Conservation (phyloP, 352 stramenopile species). For the Phytophthora cryptogea region DNA sequence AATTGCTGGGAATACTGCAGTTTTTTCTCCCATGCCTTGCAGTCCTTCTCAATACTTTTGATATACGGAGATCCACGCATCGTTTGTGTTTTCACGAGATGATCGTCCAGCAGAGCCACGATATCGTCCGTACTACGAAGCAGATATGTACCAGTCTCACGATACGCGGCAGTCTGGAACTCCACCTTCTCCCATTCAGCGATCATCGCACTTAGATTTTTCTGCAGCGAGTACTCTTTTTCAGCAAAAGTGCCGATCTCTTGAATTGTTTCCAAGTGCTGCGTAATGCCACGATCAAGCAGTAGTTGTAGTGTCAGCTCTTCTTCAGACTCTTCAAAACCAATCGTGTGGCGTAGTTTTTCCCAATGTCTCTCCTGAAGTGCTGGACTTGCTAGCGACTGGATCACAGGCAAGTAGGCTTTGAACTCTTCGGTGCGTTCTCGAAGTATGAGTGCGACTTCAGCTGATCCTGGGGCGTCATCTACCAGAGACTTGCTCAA, state of each 20-base stretch:
- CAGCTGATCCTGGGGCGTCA: constrained; percentile 83
- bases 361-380: constrained; percentile 94
- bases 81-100: constrained; percentile 95
- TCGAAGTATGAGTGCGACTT: constrained; percentile 86
- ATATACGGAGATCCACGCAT: constrained; percentile 96
- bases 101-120: constrained; percentile 92
- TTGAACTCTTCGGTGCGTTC: constrained; percentile 93
- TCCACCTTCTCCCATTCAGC: constrained; percentile 94
- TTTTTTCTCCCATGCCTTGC: constrained; percentile 90
- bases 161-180: constrained; percentile 93
- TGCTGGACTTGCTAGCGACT: constrained; percentile 90
- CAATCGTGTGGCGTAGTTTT: constrained; percentile 87
- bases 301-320: constrained; percentile 85
- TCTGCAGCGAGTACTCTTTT: constrained; percentile 96
- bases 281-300: constrained; percentile 80
- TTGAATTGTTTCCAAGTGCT: constrained; percentile 91
- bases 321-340: constrained; percentile 85
- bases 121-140: constrained; percentile 90
- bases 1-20: constrained; percentile 90
- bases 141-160: constrained; percentile 92
- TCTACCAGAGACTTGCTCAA: constrained; percentile 91
- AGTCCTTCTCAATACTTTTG: constrained; percentile 93
- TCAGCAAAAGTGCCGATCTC: constrained; percentile 92
- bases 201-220: constrained; percentile 93
- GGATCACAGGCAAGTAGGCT: constrained; percentile 92